Evolutionary conservation across 768 basidiomycete species (phyloP), one percentile per base, ranked within the genome.

Genomic region (Lentinula detonsa): DNA sequence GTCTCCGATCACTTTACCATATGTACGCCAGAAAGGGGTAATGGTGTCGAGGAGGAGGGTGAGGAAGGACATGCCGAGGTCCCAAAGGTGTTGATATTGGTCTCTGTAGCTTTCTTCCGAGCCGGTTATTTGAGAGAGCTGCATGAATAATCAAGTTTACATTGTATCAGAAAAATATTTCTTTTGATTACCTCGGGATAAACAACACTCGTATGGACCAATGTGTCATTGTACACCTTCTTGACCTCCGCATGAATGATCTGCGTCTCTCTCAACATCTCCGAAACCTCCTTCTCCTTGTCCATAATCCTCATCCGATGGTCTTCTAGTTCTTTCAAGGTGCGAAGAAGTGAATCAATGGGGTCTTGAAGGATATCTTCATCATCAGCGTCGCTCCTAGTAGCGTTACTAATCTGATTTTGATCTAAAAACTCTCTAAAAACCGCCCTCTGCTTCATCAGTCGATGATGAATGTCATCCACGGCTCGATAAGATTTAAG

Each of bases 71-170:
- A 91, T 86, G 16, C 86, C 90, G 59, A 91, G 75, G 63, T 91
- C 90, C 89, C 89, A 92, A 56, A 92, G 71, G 63, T 90, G 87
- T 65, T 91, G 88, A 64, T 90, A 91, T 61, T 86, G 86, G 66
- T 91, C 87, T 65, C 82, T 83, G 71, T 91, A 91, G 66, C 85
- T 88, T 72, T 91, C 90, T 68, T 91, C 88, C 40, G 91, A 66
- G 3, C 81, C 87, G 9, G 86, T 78, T 43, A 91, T 85, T 49
- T 82, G 77, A 2, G 89, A 90, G 21, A 91, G 76, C 90, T 91
- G 57, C 53, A 61, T 40, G 52, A 45, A 45, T 15, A 58, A 59
- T 40, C 5, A 21, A 35, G 53, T 45, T 21, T 5, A 48, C 28
- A 23, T 57, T 45, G 31, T 39, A 35, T 31, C n/a, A 37, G 49